Base-by-base conservation (phyloP, 768 basidiomycete genomes). In the Lactarius pseudohatsudake region DNA sequence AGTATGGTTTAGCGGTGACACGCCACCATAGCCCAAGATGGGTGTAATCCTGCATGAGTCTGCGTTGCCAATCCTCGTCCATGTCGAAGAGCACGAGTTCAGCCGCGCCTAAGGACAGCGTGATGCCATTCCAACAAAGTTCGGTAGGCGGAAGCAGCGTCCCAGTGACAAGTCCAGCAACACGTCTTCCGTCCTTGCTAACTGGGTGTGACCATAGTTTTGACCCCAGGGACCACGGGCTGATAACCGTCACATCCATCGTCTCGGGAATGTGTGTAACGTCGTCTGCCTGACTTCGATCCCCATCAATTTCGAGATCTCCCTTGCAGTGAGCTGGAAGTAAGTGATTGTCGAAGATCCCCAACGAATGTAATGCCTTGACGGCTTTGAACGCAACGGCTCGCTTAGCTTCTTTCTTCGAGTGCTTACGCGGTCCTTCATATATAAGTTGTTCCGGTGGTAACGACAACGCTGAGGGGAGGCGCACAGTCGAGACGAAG, bases 321-420 rank as follows among this genome's bases (percentile, higher is more conserved):
- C 78, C 78, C 34, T 82, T 76, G 54, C 81, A 81, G 16, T 86
- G 81, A n/a, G 83, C 79, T 0, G 94, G 94, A 11, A 94, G 81
- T 2, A 96, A 82, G 72, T 90, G 88, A 64, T 94, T 87, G 71
- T 96, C 89, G 70, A 95, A 89, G 5, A 92, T 88, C 34, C 89
- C 83, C n/a, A 92, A 77, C 34, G 80, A 78, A 66, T 88, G 84
- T 18, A 96, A 80, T 2, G 80, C 79, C 70, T 85, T 86, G 26
- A 92, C 90, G 3, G 90, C 93, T 67, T 85, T 76, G 74, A 92
- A 96, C 0, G 92, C 90, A 13, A 85, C 92, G 3, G 90, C 89
- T 8, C 94, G 87, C 71, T 86, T 92, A 0, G 94, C 93, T 72
- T 91, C 91, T 66, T 83, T 87, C 74, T 94, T 95, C 15, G 90